Conservation (phyloP, 768 basidiomycete genomes). For the Serendipita indica region DNA sequence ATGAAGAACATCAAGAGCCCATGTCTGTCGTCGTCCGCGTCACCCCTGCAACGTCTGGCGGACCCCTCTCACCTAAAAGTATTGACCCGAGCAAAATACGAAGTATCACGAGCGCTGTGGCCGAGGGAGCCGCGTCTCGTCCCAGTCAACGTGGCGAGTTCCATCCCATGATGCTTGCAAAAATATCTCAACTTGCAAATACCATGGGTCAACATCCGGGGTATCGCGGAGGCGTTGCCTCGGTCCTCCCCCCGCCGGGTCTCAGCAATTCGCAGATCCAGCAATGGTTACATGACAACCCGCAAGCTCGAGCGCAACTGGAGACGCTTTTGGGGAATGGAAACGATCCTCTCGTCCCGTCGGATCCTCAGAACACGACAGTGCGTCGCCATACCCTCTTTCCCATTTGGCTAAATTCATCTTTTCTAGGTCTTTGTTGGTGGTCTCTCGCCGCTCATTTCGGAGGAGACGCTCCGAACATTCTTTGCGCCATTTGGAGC, state of each 20-base stretch:
- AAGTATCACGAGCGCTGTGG: slow-evolving; percentile 5
- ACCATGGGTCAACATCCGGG: not conserved
- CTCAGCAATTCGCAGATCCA: slow-evolving; percentile 30
- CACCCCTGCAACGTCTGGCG: not conserved
- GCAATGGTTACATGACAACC: slow-evolving; percentile 44
- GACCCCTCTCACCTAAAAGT: not conserved
- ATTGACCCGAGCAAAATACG: not conserved
- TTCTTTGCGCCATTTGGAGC: slow-evolving; percentile 89
- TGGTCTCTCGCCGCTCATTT: slow-evolving; percentile 72
- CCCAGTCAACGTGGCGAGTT: slow-evolving; percentile 6
- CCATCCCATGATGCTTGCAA: not conserved
- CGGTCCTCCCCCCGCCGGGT: slow-evolving; percentile 14
- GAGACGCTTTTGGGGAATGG: slow-evolving; percentile 64
- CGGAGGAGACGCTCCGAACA: slow-evolving; percentile 79
- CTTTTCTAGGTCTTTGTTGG: slow-evolving; percentile 75
- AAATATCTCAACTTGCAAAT: slow-evolving; percentile 11
- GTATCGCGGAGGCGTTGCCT: not conserved
- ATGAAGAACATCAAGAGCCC: slow-evolving; percentile 4
- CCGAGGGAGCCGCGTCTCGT: not conserved
- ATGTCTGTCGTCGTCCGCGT: slow-evolving; percentile 1
- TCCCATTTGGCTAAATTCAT: not conserved
- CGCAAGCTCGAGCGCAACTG: slow-evolving; percentile 67
- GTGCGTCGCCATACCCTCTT: slow-evolving; percentile 33
- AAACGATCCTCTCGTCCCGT: slow-evolving; percentile 66
- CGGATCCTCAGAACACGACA: slow-evolving; percentile 92